Conservation (phyloP, 495 filamentous ascomycete species). For the Podospora sp. region DNA sequence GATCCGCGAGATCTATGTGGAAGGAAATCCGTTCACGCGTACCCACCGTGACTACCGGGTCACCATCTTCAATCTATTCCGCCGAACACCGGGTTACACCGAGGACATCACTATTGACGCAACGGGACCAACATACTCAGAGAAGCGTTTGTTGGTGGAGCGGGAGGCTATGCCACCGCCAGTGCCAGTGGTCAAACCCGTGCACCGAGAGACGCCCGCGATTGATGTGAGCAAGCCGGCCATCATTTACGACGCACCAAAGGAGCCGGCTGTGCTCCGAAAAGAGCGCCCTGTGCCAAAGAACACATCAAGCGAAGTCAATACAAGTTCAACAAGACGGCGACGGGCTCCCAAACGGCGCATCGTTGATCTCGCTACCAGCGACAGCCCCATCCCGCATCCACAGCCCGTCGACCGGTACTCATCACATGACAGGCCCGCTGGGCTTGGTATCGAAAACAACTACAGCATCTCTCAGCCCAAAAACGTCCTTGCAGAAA, state of each 20-base stretch:
- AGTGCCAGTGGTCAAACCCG: slow-evolving; percentile 74
- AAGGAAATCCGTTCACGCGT: slow-evolving; percentile 85
- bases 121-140: slow-evolving; percentile 75
- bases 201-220: slow-evolving; percentile 58
- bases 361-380: slow-evolving; percentile 79
- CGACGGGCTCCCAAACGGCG: slow-evolving; percentile 65
- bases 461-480: slow-evolving; percentile 50
- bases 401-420: slow-evolving; percentile 31
- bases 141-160: slow-evolving; percentile 84
- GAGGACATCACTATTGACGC: slow-evolving; percentile 91
- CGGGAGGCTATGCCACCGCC: slow-evolving; percentile 71
- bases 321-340: slow-evolving; percentile 54
- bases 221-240: slow-evolving; percentile 66
- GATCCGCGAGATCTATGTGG: slow-evolving; percentile 87
- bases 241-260: slow-evolving; percentile 52
- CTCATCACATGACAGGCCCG: slow-evolving; percentile 7
- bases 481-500: slow-evolving; percentile 31
- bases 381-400: slow-evolving; percentile 51
- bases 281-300: slow-evolving; percentile 52
- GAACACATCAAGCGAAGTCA: slow-evolving; percentile 52
- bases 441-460: slow-evolving; percentile 29
- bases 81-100: slow-evolving; percentile 83
- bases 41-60: slow-evolving; percentile 84
- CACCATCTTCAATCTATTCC: slow-evolving; percentile 94
- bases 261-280: slow-evolving; percentile 51